phyloP scores from a whole-genome alignment of 1,284 basidiomycete species.

The Wallemia ichthyophaga region DNA sequence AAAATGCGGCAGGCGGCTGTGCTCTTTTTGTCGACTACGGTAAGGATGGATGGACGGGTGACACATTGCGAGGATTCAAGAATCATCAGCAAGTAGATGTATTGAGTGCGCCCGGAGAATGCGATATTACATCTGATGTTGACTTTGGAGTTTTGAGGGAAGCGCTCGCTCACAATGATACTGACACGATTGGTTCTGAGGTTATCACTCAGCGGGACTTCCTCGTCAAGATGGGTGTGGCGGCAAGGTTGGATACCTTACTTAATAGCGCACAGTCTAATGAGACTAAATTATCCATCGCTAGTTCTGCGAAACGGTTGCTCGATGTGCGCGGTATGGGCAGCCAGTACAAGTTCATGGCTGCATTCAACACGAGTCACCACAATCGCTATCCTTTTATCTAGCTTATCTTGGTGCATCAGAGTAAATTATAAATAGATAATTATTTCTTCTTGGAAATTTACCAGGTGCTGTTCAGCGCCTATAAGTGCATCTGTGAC shows the following conservation, averaged over 20 bases:
- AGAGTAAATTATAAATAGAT: neutral
- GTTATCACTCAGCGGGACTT: slow-evolving; percentile 33
- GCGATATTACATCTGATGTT: slow-evolving; percentile 82
- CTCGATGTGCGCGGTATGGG: slow-evolving; percentile 26
- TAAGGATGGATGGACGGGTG: slow-evolving; percentile 20
- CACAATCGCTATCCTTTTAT: neutral
- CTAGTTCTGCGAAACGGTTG: slow-evolving; percentile 20
- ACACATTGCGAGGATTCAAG: slow-evolving; percentile 36
- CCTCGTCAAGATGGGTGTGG: slow-evolving; percentile 36
- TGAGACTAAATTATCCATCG: slow-evolving; percentile 20
- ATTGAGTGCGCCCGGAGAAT: slow-evolving; percentile 54
- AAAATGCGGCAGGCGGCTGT: slow-evolving; percentile 25
- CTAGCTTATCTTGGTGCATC: too few relatives aligned
- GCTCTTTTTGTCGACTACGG: slow-evolving; percentile 82
- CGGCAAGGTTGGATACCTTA: slow-evolving; percentile 28
- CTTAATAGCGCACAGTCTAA: slow-evolving; percentile 21
- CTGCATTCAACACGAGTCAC: slow-evolving; percentile 4
- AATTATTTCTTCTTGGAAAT: too few relatives aligned
- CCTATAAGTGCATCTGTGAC: neutral
- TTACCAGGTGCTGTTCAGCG: too few relatives aligned
- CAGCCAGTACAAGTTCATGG: slow-evolving; percentile 25
- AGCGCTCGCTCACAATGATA: slow-evolving; percentile 34
- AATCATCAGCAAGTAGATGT: slow-evolving; percentile 59
- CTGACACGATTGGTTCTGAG: neutral
- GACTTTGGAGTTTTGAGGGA: slow-evolving; percentile 72